Evolutionary conservation across 2,329 filamentous ascomycete genomes (phyloP).

Genomic region (Stromatinia cepivora): DNA sequence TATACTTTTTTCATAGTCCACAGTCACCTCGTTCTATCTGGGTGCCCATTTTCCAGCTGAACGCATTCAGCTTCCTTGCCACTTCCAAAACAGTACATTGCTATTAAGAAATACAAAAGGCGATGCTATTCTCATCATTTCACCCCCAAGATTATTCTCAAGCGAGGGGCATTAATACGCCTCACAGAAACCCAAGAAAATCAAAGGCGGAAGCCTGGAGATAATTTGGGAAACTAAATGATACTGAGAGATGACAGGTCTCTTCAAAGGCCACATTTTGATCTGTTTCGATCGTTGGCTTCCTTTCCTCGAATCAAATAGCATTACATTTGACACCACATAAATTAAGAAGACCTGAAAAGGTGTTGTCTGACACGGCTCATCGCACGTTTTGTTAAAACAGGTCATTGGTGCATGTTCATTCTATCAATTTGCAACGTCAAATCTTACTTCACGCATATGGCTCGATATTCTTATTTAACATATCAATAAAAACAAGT

Average conservation of each 20-base stretch:
- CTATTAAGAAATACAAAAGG: neutral
- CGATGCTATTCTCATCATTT: constrained; percentile 7
- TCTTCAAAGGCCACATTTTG: neutral
- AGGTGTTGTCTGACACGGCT: neutral
- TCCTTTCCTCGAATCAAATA: neutral
- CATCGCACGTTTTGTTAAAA: neutral
- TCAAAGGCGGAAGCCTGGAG: neutral
- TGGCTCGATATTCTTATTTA: neutral
- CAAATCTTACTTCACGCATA: neutral
- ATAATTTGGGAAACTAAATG: neutral
- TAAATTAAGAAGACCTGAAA: neutral
- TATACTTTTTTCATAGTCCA: constrained; percentile 1
- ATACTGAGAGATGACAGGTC: neutral
- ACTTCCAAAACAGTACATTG: neutral
- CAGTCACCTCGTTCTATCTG: neutral
- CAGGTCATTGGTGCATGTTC: neutral
- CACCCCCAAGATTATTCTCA: neutral
- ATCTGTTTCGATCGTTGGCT: neutral
- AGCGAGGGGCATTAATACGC: neutral
- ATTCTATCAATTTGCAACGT: neutral
- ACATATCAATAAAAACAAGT: neutral
- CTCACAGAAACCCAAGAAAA: neutral
- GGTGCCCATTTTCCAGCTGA: neutral
- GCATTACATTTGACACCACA: constrained; percentile 9
- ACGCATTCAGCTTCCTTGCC: neutral